Base-by-base conservation (phyloP, 257 asterid genomes). In the Catharanthus roseus region DNA sequence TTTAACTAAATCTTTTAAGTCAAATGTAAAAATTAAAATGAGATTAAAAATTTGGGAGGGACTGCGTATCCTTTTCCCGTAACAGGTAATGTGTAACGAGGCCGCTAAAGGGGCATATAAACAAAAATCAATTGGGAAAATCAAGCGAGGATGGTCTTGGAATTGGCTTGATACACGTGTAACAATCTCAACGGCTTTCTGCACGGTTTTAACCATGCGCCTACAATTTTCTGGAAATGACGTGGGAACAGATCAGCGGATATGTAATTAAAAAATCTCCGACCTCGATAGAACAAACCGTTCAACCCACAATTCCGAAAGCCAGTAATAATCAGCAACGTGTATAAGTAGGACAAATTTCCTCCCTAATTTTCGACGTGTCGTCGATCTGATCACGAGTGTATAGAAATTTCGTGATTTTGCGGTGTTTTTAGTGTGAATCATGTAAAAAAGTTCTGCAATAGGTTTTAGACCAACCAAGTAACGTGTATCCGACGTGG, bases 401-500 rank as follows among this genome's bases (percentile, higher is more conserved):
- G 68, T 23, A 13, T 62, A 9, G 11, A 6, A 3, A 65, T 6
- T 53, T 53, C 23, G 23, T 49, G 23, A 5, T 5, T 49, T 49
- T 0, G 3, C 18, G 2, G n/a, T 3, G 1, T 15, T 15, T 49
- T 49, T 15, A 16, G 3, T 3, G 15, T 49, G 16, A 10, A 23
- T 49, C 55, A 49, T 0, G 23, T 49, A 16, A n/a, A 16, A 49
- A 49, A 16, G n/a, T 49, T 3, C 0, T 3, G 55, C 36, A 55
- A 4, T 55, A 6, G 29, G 24, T 54, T 36, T 23, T 60, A 44
- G 54, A 1, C 56, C 49, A 29, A n/a, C n/a, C n/a, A 41, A 66
- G 57, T 50, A 75, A 47, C 79, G 82, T 69, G 87, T 79, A 73
- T 83, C 85, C 74, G 62, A 85, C 89, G 87, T 85, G 87, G 85